Evolutionary conservation across 495 filamentous ascomycete genomes (phyloP).

Genomic region (Elaphomyces granulatus): DNA sequence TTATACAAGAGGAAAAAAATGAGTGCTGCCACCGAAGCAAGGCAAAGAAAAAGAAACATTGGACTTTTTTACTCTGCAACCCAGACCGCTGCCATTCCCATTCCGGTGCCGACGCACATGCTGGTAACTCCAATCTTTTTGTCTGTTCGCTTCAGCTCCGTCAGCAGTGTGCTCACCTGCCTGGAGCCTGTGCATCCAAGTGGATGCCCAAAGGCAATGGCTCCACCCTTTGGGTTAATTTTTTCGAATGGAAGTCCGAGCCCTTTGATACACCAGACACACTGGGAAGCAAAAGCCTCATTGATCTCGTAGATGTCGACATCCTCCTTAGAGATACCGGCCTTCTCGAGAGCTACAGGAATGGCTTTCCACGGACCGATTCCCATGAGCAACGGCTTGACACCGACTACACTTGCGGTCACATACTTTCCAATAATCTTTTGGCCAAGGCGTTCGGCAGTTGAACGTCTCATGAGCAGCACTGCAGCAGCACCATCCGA

Average conservation of each 20-base stretch:
- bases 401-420: constrained; percentile 68
- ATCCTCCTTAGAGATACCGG: constrained; percentile 74
- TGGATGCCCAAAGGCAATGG: constrained; percentile 97
- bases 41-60: not conserved
- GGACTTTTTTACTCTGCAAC: constrained; percentile 59
- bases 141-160: constrained; percentile 67
- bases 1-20: no score
- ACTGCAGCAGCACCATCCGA: constrained; percentile 93
- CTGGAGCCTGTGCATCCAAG: constrained; percentile 87
- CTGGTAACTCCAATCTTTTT: constrained; percentile 81
- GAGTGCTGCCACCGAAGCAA: not conserved
- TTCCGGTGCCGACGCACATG: constrained; percentile 95
- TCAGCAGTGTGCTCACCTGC: constrained; percentile 84
- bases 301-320: constrained; percentile 99
- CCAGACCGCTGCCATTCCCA: constrained; percentile 96
- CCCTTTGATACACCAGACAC: constrained; percentile 83
- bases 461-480: constrained; percentile 87
- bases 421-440: constrained; percentile 85
- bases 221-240: constrained; percentile 95
- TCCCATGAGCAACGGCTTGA: constrained; percentile 89
- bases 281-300: constrained; percentile 95
- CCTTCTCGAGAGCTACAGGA: constrained; percentile 75
- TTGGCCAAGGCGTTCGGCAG: constrained; percentile 77
- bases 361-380: constrained; percentile 93
- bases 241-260: constrained; percentile 62